A percentile compares a stretch with the other conserved stretches of the same genome.
phyloP scores from a whole-genome alignment of 768 basidiomycete species.

The Boletus rufocinnamomeus region DNA sequence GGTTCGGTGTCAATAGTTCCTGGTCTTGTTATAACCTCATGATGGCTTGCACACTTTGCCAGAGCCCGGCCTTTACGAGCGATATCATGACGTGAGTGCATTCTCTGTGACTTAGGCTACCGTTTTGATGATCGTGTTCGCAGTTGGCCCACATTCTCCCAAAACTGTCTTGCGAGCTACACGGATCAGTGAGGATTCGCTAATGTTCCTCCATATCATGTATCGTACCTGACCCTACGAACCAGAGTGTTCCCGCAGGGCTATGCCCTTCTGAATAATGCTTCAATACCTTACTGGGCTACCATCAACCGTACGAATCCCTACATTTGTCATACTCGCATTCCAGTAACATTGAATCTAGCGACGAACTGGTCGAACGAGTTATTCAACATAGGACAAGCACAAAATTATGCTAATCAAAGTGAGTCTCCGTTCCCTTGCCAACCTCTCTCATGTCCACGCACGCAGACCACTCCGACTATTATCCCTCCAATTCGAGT shows the following conservation, averaged over 20 bases:
- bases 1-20: slow-evolving; percentile 39
- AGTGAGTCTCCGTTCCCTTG: not conserved
- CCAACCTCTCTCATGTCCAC: not conserved
- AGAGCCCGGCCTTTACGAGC: slow-evolving; percentile 32
- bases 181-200: slow-evolving; percentile 13
- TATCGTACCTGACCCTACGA: not conserved
- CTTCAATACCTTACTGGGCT: slow-evolving; percentile 52
- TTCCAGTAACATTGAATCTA: slow-evolving; percentile 20
- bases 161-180: slow-evolving; percentile 22
- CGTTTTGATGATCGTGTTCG: not conserved
- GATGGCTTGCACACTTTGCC: slow-evolving; percentile 53
- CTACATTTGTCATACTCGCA: not conserved
- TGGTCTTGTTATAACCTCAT: slow-evolving; percentile 60
- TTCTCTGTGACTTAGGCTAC: not conserved
- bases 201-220: not conserved
- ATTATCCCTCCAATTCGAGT: slow-evolving; percentile 7
- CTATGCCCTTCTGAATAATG: slow-evolving; percentile 32
- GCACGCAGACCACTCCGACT: slow-evolving; percentile 17
- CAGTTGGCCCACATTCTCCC: slow-evolving; percentile 28
- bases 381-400: slow-evolving; percentile 33
- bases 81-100: slow-evolving; percentile 35
- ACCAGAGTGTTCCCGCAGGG: slow-evolving; percentile 42
- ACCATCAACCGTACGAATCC: slow-evolving; percentile 43
- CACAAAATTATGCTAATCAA: slow-evolving; percentile 25
- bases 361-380: slow-evolving; percentile 38